These are phyloP conservation scores for Phaffomyces thermotolerans DNA, from an alignment of 805 yeast species.

Conservation along the genomic window DNA sequence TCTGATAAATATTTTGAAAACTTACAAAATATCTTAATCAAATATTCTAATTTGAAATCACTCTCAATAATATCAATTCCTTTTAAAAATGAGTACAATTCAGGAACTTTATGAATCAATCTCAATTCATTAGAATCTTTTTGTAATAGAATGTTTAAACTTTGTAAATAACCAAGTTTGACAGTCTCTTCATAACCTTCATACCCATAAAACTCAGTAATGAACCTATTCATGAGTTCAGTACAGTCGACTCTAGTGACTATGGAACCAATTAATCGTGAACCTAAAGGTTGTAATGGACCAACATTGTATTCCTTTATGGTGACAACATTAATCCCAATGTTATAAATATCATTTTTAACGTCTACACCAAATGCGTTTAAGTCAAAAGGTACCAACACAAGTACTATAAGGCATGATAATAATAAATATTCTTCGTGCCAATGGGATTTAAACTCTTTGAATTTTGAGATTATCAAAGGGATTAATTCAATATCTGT, in stretches of 20 bases:
- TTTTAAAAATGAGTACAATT: constrained; percentile 1
- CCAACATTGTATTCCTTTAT: constrained; percentile 38
- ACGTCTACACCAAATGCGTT: constrained; percentile 26
- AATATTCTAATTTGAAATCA: constrained; percentile 9
- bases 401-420: constrained; percentile 66
- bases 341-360: constrained; percentile 28
- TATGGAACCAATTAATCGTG: constrained; percentile 25
- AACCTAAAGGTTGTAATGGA: constrained; percentile 24
- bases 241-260: constrained; percentile 22
- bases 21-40: constrained; percentile 21
- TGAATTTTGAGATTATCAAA: constrained; percentile 25
- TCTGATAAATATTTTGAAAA: constrained; percentile 13
- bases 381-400: constrained; percentile 69
- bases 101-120: neutral
- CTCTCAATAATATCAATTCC: neutral
- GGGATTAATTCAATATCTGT: constrained; percentile 50
- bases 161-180: constrained; percentile 12
- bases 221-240: constrained; percentile 7
- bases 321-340: constrained; percentile 21
- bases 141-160: constrained; percentile 17
- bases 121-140: constrained; percentile 13
- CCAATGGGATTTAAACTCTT: constrained; percentile 30
- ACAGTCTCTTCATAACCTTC: constrained; percentile 7
- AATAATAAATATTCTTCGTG: constrained; percentile 42
- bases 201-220: constrained; percentile 12